Conservation (phyloP, 202 grass and related monocot genomes). For the Dendrocalamus latiflorus region DNA sequence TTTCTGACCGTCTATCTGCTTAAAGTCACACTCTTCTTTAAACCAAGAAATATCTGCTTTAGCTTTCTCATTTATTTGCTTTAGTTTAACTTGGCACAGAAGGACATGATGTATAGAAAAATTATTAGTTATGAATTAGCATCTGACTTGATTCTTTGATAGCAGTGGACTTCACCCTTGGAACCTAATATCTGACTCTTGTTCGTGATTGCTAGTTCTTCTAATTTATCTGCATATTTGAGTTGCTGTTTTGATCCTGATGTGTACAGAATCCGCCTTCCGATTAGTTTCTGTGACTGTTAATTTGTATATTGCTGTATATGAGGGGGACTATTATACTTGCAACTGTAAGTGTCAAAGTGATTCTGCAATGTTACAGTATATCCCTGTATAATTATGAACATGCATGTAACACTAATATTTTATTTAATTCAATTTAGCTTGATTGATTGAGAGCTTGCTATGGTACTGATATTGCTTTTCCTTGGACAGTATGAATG, state of each 20-base stretch:
- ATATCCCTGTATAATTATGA: background rate
- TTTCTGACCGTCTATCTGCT: background rate
- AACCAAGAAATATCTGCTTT: background rate
- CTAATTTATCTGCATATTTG: background rate
- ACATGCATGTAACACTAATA: background rate
- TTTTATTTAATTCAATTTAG: conserved; percentile 14
- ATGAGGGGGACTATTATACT: background rate
- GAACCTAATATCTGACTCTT: background rate
- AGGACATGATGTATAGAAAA: background rate
- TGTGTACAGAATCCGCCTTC: background rate
- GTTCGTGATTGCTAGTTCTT: background rate
- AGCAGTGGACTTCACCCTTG: background rate
- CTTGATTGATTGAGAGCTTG: background rate
- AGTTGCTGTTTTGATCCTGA: background rate
- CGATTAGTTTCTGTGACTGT: background rate
- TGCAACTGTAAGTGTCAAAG: conserved; percentile 3
- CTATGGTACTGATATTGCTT: conserved; percentile 33
- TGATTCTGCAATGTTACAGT: background rate
- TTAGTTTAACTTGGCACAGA: background rate
- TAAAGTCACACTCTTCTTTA: background rate
- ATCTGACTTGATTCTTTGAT: background rate
- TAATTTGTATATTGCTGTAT: background rate
- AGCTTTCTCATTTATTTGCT: background rate
- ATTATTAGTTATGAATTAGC: background rate
- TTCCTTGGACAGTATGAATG: conserved; percentile 68